These are phyloP conservation scores for Bromus sterilis DNA, from an alignment of 176 grass and related monocot species.

Conservation along the genomic window DNA sequence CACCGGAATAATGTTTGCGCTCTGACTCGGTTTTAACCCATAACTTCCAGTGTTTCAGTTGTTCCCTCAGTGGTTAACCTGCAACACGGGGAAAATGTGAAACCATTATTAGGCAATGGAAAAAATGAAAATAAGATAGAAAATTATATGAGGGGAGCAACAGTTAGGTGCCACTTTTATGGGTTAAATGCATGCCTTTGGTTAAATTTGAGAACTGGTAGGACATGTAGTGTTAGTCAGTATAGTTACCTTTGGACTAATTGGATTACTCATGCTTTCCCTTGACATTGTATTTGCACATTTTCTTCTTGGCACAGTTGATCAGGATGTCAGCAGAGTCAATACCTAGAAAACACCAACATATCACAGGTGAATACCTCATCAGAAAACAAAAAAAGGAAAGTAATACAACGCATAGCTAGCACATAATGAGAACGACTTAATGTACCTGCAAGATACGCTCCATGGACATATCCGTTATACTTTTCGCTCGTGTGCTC, in stretches of 20 bases:
- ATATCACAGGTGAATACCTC: background rate
- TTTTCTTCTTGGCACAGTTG: conserved; percentile 23
- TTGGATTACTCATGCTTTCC: conserved; percentile 10
- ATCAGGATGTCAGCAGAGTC: conserved; percentile 35
- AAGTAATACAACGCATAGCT: background rate
- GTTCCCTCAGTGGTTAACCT: background rate
- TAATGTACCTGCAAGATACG: conserved; percentile 43
- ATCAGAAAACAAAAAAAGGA: background rate
- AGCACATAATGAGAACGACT: background rate
- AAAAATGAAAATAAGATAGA: background rate
- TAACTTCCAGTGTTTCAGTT: background rate
- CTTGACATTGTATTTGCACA: conserved; percentile 26
- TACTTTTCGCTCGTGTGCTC: conserved; percentile 48
- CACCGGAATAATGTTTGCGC: background rate
- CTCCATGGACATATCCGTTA: conserved; percentile 56
- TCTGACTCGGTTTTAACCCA: background rate
- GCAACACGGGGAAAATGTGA: background rate
- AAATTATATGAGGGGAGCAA: too few relatives aligned
- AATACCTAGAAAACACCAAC: conserved; percentile 13
- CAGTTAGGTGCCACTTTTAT: too few relatives aligned
- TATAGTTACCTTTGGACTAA: background rate
- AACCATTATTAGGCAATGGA: background rate
- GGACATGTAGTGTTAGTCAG: too few relatives aligned
- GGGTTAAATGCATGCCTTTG: too few relatives aligned
- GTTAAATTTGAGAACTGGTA: too few relatives aligned